A percentile compares a stretch with the other conserved stretches of the same genome.
These are phyloP conservation scores for Cladorrhinum sp. DNA, from an alignment of 2,329 filamentous ascomycete genomes.

Conservation along the genomic window DNA sequence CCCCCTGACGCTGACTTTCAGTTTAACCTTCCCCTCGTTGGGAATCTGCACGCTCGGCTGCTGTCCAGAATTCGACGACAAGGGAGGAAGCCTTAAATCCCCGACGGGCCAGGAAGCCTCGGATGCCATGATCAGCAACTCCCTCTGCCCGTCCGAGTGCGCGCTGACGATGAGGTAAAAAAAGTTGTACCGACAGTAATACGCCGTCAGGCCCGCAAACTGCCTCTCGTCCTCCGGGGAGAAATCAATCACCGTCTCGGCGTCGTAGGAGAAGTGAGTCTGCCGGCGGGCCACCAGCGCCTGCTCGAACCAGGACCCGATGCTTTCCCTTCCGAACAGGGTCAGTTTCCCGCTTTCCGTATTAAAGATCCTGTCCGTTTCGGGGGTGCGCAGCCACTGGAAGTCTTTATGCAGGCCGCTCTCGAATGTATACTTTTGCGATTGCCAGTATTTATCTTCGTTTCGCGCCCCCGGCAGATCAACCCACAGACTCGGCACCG, in stretches of 20 bases:
- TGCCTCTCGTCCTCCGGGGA: slow-evolving; percentile 56
- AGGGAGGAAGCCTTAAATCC: slow-evolving; percentile 37
- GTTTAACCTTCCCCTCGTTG: slow-evolving; percentile 50
- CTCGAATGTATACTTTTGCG: slow-evolving; percentile 47
- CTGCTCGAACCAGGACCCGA: slow-evolving; percentile 59
- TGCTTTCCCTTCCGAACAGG: slow-evolving; percentile 49
- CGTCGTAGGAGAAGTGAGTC: slow-evolving; percentile 59
- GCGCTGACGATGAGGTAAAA: slow-evolving; percentile 61
- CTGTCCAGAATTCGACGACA: slow-evolving; percentile 37
- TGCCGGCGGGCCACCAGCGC: slow-evolving; percentile 53
- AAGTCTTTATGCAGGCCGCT: slow-evolving; percentile 49
- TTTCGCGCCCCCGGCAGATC: slow-evolving; percentile 48
- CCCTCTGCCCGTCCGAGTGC: slow-evolving; percentile 52
- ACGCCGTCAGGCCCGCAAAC: slow-evolving; percentile 59
- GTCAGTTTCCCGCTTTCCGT: slow-evolving; percentile 40
- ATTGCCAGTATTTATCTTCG: slow-evolving; percentile 49
- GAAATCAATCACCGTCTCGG: slow-evolving; percentile 54
- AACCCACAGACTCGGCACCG: slow-evolving; percentile 51
- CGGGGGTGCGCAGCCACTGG: slow-evolving; percentile 56
- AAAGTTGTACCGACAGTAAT: slow-evolving; percentile 64
- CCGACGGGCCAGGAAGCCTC: slow-evolving; percentile 55
- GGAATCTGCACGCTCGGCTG: slow-evolving; percentile 46
- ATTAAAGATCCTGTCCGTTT: slow-evolving; percentile 51
- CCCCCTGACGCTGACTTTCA: slow-evolving; percentile 52
- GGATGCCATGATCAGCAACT: slow-evolving; percentile 55